Base-by-base conservation (phyloP, 345 rosid species). In the Aquilaria malaccensis region DNA sequence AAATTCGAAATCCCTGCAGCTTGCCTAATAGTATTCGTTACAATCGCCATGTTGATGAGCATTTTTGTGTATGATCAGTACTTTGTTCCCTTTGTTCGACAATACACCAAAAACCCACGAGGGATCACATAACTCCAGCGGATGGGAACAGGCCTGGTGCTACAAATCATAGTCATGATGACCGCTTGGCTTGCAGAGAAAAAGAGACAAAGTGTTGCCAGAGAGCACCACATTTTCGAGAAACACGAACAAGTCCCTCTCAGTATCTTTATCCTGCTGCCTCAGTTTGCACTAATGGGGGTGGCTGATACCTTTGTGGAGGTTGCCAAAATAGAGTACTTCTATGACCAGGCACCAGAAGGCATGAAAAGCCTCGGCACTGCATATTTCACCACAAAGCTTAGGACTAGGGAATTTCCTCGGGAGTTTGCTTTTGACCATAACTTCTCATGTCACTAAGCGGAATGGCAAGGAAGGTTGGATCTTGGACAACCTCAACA, bases 301-400 rank as follows among this genome's bases (percentile, higher is more conserved):
- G 68, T 86, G 0, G 85, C 96, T n/a, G 96, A 92, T 74, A 33
- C 79, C 2, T 86, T 92, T 6, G 59, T 71, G 12, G 95, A 86
- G 63, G 87, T 85, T 7, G 91, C 98, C 0, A 92, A 92, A 80
- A 46, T 89, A 15, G 95, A 88, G 59, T 88, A 86, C 47, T 92
- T 92, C 88, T 92, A 88, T 33, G 95, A 88, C 55, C 98, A 92
- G 55, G 90, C 95, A 7, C 95, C 98, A 0, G 79, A 83, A 55
- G 82, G 83, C 33, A 85, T 86, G 98, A 88, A 92, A 58, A 83
- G 96, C 56, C 72, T 92, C 0, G 93, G 98, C 29, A 79, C 98
- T 9, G 79, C 96, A 0, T 86, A 83, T 61, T 86, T 83, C 55
- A 70, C 82, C 0, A 82, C 66, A 22, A 22, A 83, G 85, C 69